Evolutionary conservation across 1,284 basidiomycete species (phyloP).

Genomic region (Austroboletus rostrupii): DNA sequence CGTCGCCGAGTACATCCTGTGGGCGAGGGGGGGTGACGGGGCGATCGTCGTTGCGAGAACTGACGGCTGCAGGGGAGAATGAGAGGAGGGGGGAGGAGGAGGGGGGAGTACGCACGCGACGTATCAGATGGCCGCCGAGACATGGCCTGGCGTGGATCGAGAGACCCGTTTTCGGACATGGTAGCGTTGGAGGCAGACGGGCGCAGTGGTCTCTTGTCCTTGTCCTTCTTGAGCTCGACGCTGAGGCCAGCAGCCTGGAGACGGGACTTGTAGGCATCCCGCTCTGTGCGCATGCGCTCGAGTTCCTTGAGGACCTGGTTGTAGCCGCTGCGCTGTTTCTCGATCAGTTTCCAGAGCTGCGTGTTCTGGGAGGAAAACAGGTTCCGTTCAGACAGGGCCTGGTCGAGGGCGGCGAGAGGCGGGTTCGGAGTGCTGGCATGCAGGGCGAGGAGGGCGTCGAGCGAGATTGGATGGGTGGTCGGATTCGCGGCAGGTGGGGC

Average conservation of each 20-base stretch:
- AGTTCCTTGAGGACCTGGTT: slow-evolving; percentile 73
- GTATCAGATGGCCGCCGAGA: slow-evolving; percentile 50
- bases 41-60: slow-evolving; percentile 20
- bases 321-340: slow-evolving; percentile 76
- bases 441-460: slow-evolving; percentile 52
- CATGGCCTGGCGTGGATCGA: slow-evolving; percentile 32
- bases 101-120: slow-evolving; percentile 40
- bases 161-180: slow-evolving; percentile 15
- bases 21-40: slow-evolving; percentile 36
- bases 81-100: neutral
- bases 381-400: slow-evolving; percentile 75
- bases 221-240: slow-evolving; percentile 30
- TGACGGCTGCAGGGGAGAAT: slow-evolving; percentile 11
- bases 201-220: slow-evolving; percentile 28
- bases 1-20: slow-evolving; percentile 34
- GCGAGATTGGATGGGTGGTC: slow-evolving; percentile 41
- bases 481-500: slow-evolving; percentile 27
- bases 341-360: slow-evolving; percentile 89
- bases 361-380: slow-evolving; percentile 75
- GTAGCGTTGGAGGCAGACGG: slow-evolving; percentile 22
- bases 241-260: slow-evolving; percentile 39
- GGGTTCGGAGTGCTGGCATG: slow-evolving; percentile 53
- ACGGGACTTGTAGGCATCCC: slow-evolving; percentile 62
- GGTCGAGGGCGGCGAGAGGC: slow-evolving; percentile 64
- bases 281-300: slow-evolving; percentile 75